These are phyloP conservation scores for Verbena officinalis DNA, from an alignment of 257 asterid species.

Conservation along the genomic window DNA sequence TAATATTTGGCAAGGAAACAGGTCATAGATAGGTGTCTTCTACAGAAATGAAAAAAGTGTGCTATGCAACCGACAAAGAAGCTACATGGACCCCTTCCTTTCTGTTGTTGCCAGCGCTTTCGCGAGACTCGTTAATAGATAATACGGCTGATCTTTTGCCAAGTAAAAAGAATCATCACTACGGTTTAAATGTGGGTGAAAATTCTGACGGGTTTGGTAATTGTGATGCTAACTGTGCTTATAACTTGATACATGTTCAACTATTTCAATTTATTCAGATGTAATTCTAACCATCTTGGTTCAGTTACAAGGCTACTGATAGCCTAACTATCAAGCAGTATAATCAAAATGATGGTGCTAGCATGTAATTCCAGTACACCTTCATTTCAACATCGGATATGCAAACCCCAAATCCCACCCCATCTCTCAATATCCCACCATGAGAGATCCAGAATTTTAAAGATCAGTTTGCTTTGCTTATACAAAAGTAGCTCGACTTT, in stretches of 20 bases:
- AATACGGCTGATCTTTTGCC: background rate
- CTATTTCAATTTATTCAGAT: background rate
- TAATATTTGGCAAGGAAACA: conserved; percentile 1
- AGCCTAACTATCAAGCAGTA: background rate
- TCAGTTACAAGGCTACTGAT: background rate
- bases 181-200: background rate
- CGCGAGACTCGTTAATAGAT: conserved; percentile 1
- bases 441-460: background rate
- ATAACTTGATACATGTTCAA: conserved; percentile 2
- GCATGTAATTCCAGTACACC: conserved; percentile 8
- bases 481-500: background rate
- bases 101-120: too few species aligned
- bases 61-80: background rate
- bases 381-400: too few species aligned
- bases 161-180: background rate
- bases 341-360: background rate
- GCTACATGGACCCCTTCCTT: too few species aligned
- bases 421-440: background rate
- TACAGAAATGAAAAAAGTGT: conserved; percentile 1
- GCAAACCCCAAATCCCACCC: background rate
- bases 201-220: background rate
- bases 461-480: background rate
- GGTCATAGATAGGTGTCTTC: background rate
- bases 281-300: conserved; percentile 8
- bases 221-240: background rate